A percentile compares a stretch with the other conserved stretches of the same genome.
These are phyloP conservation scores for Penicillium soppii DNA, from an alignment of 495 filamentous ascomycete genomes.

Conservation along the genomic window DNA sequence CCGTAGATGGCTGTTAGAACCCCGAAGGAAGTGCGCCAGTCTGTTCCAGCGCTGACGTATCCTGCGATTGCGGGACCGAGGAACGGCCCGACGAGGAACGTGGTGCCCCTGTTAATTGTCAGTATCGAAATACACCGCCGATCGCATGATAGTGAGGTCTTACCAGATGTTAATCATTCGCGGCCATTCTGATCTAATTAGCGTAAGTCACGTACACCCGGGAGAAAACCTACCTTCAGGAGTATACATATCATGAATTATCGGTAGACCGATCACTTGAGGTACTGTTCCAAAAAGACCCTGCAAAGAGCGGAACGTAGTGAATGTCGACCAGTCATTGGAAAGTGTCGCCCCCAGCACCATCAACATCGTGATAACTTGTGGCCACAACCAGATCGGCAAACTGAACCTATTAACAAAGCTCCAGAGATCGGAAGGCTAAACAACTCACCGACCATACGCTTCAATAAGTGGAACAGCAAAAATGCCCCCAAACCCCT, in stretches of 20 bases:
- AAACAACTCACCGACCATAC: conserved; percentile 41
- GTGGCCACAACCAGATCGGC: conserved; percentile 53
- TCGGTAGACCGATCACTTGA: conserved; percentile 45
- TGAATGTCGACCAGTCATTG: conserved; percentile 45
- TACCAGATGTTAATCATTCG: conserved; percentile 52
- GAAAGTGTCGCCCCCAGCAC: conserved; percentile 48
- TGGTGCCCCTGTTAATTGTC: conserved; percentile 32
- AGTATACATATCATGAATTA: conserved; percentile 48
- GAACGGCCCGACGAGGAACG: conserved; percentile 46
- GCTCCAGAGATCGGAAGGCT: background rate
- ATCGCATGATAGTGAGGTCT: background rate
- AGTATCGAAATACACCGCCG: background rate
- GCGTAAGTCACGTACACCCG: background rate
- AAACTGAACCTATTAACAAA: conserved; percentile 17
- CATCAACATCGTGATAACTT: conserved; percentile 47
- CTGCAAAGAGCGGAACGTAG: conserved; percentile 51
- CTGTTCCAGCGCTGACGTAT: conserved; percentile 33
- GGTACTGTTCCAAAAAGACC: conserved; percentile 49
- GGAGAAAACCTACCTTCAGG: conserved; percentile 28
- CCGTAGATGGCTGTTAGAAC: conserved; percentile 48
- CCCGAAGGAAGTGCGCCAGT: conserved; percentile 46
- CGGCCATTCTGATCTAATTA: conserved; percentile 35
- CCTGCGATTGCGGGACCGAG: conserved; percentile 46
- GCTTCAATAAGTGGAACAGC: conserved; percentile 50
- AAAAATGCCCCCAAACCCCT: conserved; percentile 53